Evolutionary conservation across 345 rosid species (phyloP).

Genomic region (Moricandia moricandioides): DNA sequence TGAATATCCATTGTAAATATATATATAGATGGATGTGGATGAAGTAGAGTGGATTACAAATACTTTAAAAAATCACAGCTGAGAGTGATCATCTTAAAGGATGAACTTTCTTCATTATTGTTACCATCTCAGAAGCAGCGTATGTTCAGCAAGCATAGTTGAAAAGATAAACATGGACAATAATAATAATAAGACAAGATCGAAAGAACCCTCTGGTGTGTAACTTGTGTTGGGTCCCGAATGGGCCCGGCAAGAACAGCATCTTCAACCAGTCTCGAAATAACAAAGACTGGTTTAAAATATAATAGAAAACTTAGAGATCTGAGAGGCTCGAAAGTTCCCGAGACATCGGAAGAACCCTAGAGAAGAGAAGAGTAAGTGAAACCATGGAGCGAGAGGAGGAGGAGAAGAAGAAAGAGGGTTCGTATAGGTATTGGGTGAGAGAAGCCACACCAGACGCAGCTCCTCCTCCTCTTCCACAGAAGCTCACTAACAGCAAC

Average conservation of each 20-base stretch:
- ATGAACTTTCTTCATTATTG: no score
- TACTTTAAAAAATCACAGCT: no score
- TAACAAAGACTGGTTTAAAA: neutral
- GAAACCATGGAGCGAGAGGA: constrained; percentile 43
- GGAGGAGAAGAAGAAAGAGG: constrained; percentile 40
- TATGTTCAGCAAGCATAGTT: no score
- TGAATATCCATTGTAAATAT: no score
- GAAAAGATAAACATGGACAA: neutral
- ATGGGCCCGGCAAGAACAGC: constrained; percentile 14
- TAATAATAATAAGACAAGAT: neutral
- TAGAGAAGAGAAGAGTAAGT: neutral
- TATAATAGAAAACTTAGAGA: constrained; percentile 24
- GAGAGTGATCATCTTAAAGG: no score
- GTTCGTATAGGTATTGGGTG: constrained; percentile 81
- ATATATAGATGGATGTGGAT: no score
- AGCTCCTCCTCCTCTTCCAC: constrained; percentile 75
- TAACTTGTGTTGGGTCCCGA: constrained; percentile 11
- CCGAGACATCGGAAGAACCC: constrained; percentile 39
- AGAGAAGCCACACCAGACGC: constrained; percentile 69
- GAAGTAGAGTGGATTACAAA: no score
- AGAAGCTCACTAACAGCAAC: constrained; percentile 51
- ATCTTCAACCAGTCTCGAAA: neutral
- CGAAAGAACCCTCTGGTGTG: neutral
- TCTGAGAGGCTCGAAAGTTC: constrained; percentile 31
- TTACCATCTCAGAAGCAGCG: no score